Conservation (phyloP, 441 rosid species). For the Flueggea neowawraea region DNA sequence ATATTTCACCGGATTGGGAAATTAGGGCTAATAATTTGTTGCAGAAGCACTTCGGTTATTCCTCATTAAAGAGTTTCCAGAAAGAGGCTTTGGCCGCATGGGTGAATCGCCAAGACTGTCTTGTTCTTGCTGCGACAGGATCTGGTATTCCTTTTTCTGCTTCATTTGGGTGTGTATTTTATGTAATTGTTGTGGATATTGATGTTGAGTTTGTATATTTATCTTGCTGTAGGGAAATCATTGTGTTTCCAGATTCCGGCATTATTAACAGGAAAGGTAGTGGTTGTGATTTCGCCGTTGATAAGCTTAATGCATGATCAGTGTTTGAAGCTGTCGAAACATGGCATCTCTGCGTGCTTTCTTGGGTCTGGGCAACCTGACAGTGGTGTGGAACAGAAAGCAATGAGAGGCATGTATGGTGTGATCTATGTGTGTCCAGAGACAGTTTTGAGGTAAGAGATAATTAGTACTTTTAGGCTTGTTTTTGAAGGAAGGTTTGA, state of each 20-base stretch:
- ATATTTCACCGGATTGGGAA: conserved; percentile 54
- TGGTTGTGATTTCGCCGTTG: conserved; percentile 88
- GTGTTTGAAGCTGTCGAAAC: conserved; percentile 76
- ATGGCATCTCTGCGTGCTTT: conserved; percentile 86
- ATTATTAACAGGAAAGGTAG: conserved; percentile 70
- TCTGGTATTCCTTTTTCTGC: conserved; percentile 50
- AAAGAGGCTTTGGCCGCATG: conserved; percentile 81
- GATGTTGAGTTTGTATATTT: conserved; percentile 5
- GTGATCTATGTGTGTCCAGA: conserved; percentile 92
- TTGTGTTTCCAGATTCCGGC: conserved; percentile 95
- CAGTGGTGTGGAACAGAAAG: conserved; percentile 73
- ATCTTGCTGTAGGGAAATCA: conserved; percentile 65
- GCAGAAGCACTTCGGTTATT: conserved; percentile 55
- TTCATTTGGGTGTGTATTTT: neutral
- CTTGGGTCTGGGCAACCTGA: conserved; percentile 98
- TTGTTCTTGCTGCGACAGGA: conserved; percentile 94
- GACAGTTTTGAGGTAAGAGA: conserved; percentile 57
- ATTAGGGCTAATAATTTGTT: conserved; percentile 40
- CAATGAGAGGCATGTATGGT: conserved; percentile 77
- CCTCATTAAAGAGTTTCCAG: conserved; percentile 68
- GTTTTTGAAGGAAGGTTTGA: conserved; percentile 7
- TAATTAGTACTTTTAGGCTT: neutral
- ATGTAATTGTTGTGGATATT: neutral
- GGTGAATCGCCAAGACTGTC: conserved; percentile 69
- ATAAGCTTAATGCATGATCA: conserved; percentile 98